A percentile compares a stretch with the other conserved stretches of the same genome.
phyloP scores from a whole-genome alignment of 1,139 yeast species.

The Pichia sp. region DNA sequence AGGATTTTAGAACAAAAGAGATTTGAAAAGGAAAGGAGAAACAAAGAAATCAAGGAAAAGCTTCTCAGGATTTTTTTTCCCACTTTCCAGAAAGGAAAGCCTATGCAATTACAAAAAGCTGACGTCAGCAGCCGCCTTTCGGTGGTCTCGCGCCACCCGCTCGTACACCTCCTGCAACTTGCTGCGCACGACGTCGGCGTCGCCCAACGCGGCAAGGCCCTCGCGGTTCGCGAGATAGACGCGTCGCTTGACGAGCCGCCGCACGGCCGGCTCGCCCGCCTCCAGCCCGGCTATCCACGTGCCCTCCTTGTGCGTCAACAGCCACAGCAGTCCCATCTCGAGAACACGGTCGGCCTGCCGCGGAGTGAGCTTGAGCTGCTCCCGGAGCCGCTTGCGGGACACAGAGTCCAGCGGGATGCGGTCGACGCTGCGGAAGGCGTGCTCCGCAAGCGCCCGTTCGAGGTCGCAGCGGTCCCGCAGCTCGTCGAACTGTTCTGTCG shows the following conservation, averaged over 20 bases:
- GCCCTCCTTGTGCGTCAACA: constrained; percentile 17
- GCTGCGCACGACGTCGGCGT: constrained; percentile 39
- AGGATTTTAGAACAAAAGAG: constrained; percentile 15
- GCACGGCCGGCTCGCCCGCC: constrained; percentile 31
- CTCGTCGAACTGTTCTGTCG: constrained; percentile 89
- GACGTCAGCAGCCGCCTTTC: neutral
- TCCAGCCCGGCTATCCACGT: constrained; percentile 10
- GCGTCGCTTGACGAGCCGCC: constrained; percentile 66
- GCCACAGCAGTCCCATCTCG: constrained; percentile 66
- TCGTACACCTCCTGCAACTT: constrained; percentile 74
- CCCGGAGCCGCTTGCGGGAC: constrained; percentile 29
- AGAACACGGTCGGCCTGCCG: constrained; percentile 74
- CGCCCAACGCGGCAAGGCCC: constrained; percentile 54
- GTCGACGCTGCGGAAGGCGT: constrained; percentile 15
- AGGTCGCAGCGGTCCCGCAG: constrained; percentile 82
- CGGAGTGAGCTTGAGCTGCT: constrained; percentile 57
- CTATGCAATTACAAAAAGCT: constrained; percentile 59
- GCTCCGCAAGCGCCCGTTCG: constrained; percentile 37
- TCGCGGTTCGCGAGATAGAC: constrained; percentile 75
- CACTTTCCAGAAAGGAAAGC: constrained; percentile 49
- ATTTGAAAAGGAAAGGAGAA: constrained; percentile 20
- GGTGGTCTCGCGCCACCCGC: constrained; percentile 36
- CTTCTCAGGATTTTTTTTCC: constrained; percentile 57
- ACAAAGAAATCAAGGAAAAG: constrained; percentile 33
- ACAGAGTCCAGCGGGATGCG: constrained; percentile 41